Base-by-base conservation (phyloP, 208 protist species). In the Crithidia bombi region DNA sequence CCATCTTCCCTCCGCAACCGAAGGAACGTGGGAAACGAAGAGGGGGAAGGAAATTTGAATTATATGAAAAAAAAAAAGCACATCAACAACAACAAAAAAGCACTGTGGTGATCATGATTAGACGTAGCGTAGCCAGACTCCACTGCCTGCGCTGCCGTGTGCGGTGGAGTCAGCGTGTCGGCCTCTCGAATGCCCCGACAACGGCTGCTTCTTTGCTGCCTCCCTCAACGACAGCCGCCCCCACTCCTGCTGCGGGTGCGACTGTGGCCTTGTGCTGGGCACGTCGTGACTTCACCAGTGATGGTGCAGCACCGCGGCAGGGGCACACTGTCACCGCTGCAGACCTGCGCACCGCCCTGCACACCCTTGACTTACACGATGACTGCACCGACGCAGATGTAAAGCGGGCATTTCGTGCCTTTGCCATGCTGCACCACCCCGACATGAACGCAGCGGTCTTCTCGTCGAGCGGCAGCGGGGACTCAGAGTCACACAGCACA, bases 371-470 rank as follows among this genome's bases (percentile, higher is more conserved):
- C 4, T 78, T 94, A 15, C 1, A 65, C 23, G 65, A 78, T 9
- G 49, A 78, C 49, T 73, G 78, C 65, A 90, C 73, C 0, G 89
- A 94, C 51, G 73, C 43, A 6, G 89, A 94, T 23, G 76, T 94
- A 5, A 91, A 87, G 54, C 10, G 41, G 2, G 75, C 78, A 0
- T 94, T 89, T 64, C 85, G 83, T 17, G 30, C 64, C 11, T 81
- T 87, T 21, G 85, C 77, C 0, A 89, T 86, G 47, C 64, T 39
- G 3, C 74, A 83, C 54, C 89, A 94, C 56, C 89, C 89, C 1
- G 89, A 94, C 67, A 67, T 72, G 5, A 75, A 51, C 38, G 23
- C 19, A 2, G 46, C 43, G 14, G 32, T 35, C 26, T 14, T 26
- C 26, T 32, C 41, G 23, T 33, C 50, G 19, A 9, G 12, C 46